Conservation (phyloP, 768 basidiomycete genomes). For the Amanita rimosa region DNA sequence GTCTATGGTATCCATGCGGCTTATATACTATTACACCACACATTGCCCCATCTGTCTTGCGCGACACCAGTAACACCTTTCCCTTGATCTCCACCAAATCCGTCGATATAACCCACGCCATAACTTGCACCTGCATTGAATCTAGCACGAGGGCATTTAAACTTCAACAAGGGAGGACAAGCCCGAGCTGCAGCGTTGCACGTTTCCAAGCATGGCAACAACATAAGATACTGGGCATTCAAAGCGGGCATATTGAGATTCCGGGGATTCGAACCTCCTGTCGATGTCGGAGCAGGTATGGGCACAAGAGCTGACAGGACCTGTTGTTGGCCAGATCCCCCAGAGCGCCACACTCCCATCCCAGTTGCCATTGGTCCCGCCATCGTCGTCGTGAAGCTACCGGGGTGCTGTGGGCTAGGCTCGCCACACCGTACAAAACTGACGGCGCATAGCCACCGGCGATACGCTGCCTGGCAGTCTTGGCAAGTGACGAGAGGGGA, state of each 20-base stretch:
- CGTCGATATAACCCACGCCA: slow-evolving; percentile 67
- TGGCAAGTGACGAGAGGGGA: slow-evolving; percentile 69
- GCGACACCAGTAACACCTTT: slow-evolving; percentile 40
- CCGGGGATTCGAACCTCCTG: slow-evolving; percentile 14
- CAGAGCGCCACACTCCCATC: slow-evolving; percentile 13
- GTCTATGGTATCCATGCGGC: background rate
- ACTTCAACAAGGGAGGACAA: slow-evolving; percentile 65
- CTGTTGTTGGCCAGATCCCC: slow-evolving; percentile 10
- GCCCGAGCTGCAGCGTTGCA: slow-evolving; percentile 66
- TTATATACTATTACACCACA: slow-evolving; percentile 53
- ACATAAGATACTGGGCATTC: slow-evolving; percentile 36
- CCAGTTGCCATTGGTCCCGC: slow-evolving; percentile 21
- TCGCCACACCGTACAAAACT: slow-evolving; percentile 72
- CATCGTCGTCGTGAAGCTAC: slow-evolving; percentile 21
- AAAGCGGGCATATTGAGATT: slow-evolving; percentile 38
- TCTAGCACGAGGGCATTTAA: slow-evolving; percentile 48
- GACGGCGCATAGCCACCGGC: slow-evolving; percentile 66
- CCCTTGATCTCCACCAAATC: slow-evolving; percentile 31
- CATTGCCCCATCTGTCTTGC: slow-evolving; percentile 63
- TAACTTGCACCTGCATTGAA: slow-evolving; percentile 64
- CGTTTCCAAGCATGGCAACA: slow-evolving; percentile 73
- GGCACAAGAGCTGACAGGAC: slow-evolving; percentile 41
- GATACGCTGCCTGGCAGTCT: slow-evolving; percentile 65
- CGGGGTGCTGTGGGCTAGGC: slow-evolving; percentile 20
- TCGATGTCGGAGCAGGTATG: slow-evolving; percentile 19